Base-by-base conservation (phyloP, 2,329 filamentous ascomycete genomes). In the Exophiala lecanii-corni region DNA sequence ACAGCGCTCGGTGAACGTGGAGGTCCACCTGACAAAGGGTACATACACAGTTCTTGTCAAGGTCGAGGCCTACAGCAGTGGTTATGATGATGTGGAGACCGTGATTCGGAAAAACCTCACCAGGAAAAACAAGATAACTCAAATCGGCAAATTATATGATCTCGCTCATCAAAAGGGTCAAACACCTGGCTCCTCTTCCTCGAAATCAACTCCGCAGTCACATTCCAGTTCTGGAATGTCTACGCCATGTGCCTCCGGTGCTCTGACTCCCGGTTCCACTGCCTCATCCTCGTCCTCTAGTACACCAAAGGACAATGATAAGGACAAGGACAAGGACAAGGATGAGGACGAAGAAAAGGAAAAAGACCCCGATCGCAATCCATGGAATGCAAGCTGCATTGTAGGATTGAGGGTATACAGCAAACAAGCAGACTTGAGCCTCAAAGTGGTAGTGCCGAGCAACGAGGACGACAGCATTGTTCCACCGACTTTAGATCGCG, bases 41-140 rank as follows among this genome's bases (percentile, higher is more conserved):
- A 78, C 76, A 26, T 94, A 94, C 63, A 78, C 78, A 3, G 78
- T 94, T 3, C 72, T 87, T 15, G 75, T 91, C 61, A 88, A 86
- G 59, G 75, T 92, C 45, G 80, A 82, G 9, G 84, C 84, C 2
- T 74, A 73, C n/a, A 76, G 82, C 13, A 60, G 65, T 4, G 55
- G 61, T 2, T 76, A 82, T 12, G 59, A 66, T 9, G 57, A 62
- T 3, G 49, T 55, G 15, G 53, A 55, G 33, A 75, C 86, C 21
- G 79, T 85, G 2, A 78, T 91, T 20, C 75, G 78, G 38, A 70
- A 74, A 7, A 78, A 81, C 43, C 84, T 81, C 45, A 77, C 78
- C 43, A 69, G 69, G 3, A 79, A 86, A 18, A 84, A 89, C 55
- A 94, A 94, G 62, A 73, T 94, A 2, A 64, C 71, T 1, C 67